A percentile compares a stretch with the other conserved stretches of the same genome.
phyloP scores from a whole-genome alignment of 2,329 filamentous ascomycete genomes.

The Penicillium expansum region DNA sequence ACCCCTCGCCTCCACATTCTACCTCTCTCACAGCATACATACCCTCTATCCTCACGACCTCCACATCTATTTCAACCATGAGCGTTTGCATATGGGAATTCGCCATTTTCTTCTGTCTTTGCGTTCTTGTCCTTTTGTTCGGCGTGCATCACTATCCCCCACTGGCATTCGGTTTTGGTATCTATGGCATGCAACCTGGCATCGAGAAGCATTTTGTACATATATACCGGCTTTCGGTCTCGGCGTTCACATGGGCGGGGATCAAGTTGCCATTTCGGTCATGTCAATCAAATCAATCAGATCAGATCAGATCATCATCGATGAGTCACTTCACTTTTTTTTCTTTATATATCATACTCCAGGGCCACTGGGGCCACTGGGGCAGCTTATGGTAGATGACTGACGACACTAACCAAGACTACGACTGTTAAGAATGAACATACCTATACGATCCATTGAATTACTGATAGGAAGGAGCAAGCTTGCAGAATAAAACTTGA shows the following conservation, averaged over 20 bases:
- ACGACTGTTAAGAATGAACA: neutral
- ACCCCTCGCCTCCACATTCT: neutral
- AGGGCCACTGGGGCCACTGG: neutral
- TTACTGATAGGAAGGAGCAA: neutral
- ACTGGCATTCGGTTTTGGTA: constrained; percentile 5
- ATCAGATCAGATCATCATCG: neutral
- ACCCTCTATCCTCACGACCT: neutral
- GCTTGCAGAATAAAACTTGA: neutral
- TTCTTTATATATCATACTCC: neutral
- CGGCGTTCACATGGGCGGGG: constrained; percentile 2
- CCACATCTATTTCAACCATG: neutral
- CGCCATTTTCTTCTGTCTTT: neutral
- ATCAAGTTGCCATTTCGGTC: neutral
- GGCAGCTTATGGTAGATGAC: neutral
- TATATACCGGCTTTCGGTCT: constrained; percentile 6
- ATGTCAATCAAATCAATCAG: neutral
- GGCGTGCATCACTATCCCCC: constrained; percentile 6
- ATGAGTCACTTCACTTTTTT: neutral
- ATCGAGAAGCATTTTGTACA: constrained; percentile 11
- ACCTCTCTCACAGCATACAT: neutral
- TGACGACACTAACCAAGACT: neutral
- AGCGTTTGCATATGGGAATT: constrained; percentile 11
- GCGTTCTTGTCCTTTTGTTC: neutral
- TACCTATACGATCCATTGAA: neutral
- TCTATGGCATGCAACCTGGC: constrained; percentile 6